Evolutionary conservation across 495 filamentous ascomycete genomes (phyloP).

Genomic region (Xylaria curta): DNA sequence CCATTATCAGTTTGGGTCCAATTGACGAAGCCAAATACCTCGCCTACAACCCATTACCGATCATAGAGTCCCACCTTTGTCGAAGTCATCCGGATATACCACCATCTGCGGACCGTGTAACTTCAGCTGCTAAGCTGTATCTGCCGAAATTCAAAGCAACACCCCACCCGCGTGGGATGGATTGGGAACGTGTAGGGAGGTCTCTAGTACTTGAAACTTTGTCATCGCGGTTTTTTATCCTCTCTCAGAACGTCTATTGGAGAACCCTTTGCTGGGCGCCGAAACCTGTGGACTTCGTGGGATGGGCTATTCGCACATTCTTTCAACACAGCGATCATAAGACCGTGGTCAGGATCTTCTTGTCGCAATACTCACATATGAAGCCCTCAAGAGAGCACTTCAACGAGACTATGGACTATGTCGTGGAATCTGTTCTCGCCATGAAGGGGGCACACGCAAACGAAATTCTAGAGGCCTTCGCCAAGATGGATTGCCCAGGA

Average conservation of each 20-base stretch:
- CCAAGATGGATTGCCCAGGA: slow-evolving; percentile 24
- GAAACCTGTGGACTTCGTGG: slow-evolving; percentile 28
- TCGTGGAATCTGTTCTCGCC: slow-evolving; percentile 39
- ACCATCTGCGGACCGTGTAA: slow-evolving; percentile 25
- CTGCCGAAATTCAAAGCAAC: slow-evolving; percentile 42
- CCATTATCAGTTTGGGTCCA: slow-evolving; percentile 34
- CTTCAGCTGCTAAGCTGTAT: slow-evolving; percentile 43
- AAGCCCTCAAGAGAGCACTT: slow-evolving; percentile 30
- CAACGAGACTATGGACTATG: slow-evolving; percentile 33
- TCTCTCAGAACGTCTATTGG: slow-evolving; percentile 39
- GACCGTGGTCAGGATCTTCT: slow-evolving; percentile 41
- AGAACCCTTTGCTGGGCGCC: slow-evolving; percentile 32
- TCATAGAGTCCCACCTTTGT: slow-evolving; percentile 43
- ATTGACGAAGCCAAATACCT: slow-evolving; percentile 46
- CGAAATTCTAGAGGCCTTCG: slow-evolving; percentile 37
- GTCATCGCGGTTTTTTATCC: slow-evolving; percentile 26
- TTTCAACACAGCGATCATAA: slow-evolving; percentile 39
- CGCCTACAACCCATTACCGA: slow-evolving; percentile 38
- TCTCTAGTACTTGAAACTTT: slow-evolving; percentile 41
- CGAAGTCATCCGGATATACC: slow-evolving; percentile 21
- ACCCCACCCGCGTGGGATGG: slow-evolving; percentile 18
- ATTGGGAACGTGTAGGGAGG: slow-evolving; percentile 39
- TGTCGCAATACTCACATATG: slow-evolving; percentile 40
- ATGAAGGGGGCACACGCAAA: slow-evolving; percentile 35
- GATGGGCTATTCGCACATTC: slow-evolving; percentile 40